Evolutionary conservation across 1,284 basidiomycete genomes (phyloP).

Genomic region (Sporisorium graminicola): DNA sequence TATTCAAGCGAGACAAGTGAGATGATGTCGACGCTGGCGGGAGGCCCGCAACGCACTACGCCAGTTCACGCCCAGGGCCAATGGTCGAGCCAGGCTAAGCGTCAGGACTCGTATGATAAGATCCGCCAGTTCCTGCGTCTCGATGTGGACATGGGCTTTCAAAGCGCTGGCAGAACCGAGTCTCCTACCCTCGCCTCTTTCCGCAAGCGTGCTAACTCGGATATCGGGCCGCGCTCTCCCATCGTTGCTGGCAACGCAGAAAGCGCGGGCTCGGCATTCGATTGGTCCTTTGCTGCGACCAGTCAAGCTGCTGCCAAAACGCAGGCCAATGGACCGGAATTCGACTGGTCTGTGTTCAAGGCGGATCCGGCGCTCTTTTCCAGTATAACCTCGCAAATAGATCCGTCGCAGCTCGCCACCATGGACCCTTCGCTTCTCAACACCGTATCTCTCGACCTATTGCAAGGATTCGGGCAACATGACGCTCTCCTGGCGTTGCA

Average conservation of each 20-base stretch:
- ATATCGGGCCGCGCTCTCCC: constrained; percentile 51
- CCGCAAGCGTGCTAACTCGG: constrained; percentile 57
- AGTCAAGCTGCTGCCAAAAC: constrained; percentile 16
- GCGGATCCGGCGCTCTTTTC: constrained; percentile 13
- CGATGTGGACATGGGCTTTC: constrained; percentile 62
- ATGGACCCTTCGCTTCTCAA: constrained; percentile 49
- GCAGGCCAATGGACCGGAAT: constrained; percentile 6
- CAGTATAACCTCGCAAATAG: constrained; percentile 9
- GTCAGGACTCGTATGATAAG: constrained; percentile 60
- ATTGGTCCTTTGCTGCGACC: constrained; percentile 37
- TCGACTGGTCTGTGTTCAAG: constrained; percentile 37
- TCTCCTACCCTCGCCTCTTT: constrained; percentile 43
- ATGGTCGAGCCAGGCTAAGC: constrained; percentile 55
- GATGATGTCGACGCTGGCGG: constrained; percentile 41
- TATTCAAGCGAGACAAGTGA: constrained; percentile 31
- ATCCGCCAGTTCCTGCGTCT: constrained; percentile 57
- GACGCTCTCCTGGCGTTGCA: constrained; percentile 13
- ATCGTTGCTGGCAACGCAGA: constrained; percentile 29
- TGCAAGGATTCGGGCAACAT: constrained; percentile 14
- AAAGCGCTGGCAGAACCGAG: constrained; percentile 42
- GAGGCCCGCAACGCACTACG: constrained; percentile 16
- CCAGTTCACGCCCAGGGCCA: constrained; percentile 33
- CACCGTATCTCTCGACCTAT: constrained; percentile 14
- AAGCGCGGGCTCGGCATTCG: constrained; percentile 30
- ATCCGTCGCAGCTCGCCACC: constrained; percentile 28